Conservation (phyloP, 352 stramenopile genomes). For the Globisporangium middletonii region DNA sequence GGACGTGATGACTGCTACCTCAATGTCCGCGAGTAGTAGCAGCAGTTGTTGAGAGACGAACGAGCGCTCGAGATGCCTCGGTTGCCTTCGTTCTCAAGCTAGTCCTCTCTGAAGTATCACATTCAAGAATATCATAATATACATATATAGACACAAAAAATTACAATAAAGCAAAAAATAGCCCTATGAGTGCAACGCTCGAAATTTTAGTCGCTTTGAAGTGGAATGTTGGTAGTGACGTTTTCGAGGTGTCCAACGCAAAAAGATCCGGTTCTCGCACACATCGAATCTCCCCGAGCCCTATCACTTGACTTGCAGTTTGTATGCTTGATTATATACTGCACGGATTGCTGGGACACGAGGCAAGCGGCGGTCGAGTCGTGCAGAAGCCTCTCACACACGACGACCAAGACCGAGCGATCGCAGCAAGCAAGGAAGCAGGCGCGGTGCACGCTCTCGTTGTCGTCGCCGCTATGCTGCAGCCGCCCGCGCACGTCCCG, state of each 20-base stretch:
- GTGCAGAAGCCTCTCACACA: background rate
- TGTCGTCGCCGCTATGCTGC: conserved; percentile 25
- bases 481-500: conserved; percentile 31
- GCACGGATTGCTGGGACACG: background rate
- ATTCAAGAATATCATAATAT: background rate
- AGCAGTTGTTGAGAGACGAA: no score
- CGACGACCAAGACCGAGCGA: no score
- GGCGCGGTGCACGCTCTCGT: no score
- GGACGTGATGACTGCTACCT: no score
- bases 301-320: background rate
- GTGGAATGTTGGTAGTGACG: background rate
- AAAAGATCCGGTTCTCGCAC: conserved; percentile 9
- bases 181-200: background rate
- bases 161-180: background rate
- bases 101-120: background rate
- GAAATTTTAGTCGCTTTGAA: background rate
- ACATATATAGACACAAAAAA: background rate
- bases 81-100: no score
- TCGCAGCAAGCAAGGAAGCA: no score
- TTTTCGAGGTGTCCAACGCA: conserved; percentile 8
- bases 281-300: background rate
- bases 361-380: background rate
- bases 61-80: no score
- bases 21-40: no score
- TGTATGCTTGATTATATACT: background rate